Evolutionary conservation across 768 basidiomycete genomes (phyloP).

Genomic region (Clitopilus passeckerianus): DNA sequence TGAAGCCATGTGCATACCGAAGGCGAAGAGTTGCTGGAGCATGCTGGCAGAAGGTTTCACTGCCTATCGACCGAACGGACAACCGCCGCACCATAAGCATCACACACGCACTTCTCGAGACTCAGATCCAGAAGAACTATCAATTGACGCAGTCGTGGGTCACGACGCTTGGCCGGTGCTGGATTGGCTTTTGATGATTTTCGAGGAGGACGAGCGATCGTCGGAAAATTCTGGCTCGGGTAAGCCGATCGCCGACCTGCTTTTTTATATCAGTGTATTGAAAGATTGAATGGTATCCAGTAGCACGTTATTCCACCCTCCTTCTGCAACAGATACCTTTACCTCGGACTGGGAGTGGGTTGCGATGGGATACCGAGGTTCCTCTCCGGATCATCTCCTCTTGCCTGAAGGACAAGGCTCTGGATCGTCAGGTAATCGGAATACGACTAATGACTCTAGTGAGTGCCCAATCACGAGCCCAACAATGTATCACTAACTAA

Average conservation of each 20-base stretch:
- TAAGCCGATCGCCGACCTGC: conserved; percentile 17
- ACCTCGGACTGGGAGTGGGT: conserved; percentile 37
- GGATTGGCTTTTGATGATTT: conserved; percentile 62
- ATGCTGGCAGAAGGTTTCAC: conserved; percentile 53
- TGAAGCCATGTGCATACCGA: conserved; percentile 41
- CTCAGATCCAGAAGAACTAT: conserved; percentile 12
- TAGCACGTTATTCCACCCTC: conserved; percentile 39
- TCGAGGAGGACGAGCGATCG: conserved; percentile 59
- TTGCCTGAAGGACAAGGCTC: conserved; percentile 25
- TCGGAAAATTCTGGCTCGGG: conserved; percentile 29
- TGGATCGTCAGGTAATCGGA: conserved; percentile 25
- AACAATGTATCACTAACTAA: conserved; percentile 1
- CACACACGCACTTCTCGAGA: conserved; percentile 17
- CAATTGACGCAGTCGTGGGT: conserved; percentile 37
- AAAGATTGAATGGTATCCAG: conserved; percentile 1
- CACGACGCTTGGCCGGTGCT: conserved; percentile 67
- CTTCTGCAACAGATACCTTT: conserved; percentile 57
- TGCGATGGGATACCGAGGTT: conserved; percentile 51
- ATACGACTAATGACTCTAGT: conserved; percentile 25
- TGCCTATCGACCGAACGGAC: neutral
- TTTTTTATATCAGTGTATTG: neutral
- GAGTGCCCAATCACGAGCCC: conserved; percentile 11
- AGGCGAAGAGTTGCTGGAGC: conserved; percentile 57
- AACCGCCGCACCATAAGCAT: conserved; percentile 16
- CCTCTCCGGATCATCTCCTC: conserved; percentile 44